A percentile compares a stretch with the other conserved stretches of the same genome.
Evolutionary conservation across 2,329 filamentous ascomycete species (phyloP).

Genomic region (Leptographium radiaticola): DNA sequence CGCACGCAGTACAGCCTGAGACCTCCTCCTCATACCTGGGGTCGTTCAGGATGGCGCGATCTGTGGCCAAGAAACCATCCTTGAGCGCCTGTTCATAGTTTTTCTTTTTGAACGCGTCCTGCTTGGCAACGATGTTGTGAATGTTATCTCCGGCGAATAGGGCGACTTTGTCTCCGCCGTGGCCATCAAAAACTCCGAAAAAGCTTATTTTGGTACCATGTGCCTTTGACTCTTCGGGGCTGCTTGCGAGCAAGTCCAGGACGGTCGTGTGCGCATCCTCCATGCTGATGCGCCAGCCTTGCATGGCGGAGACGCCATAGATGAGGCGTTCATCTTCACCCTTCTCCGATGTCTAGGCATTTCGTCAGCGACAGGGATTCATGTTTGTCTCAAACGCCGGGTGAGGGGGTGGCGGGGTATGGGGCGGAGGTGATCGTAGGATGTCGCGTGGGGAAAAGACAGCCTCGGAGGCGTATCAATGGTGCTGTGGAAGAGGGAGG

Average conservation of each 20-base stretch:
- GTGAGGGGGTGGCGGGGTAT: neutral
- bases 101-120: constrained; percentile 82
- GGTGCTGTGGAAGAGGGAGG: neutral
- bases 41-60: constrained; percentile 90
- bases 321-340: constrained; percentile 87
- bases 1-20: constrained; percentile 92
- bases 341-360: constrained; percentile 62
- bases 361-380: constrained; percentile 5
- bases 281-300: constrained; percentile 99
- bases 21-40: constrained; percentile 96
- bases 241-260: constrained; percentile 63
- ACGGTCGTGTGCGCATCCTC: constrained; percentile 88
- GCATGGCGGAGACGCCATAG: constrained; percentile 96
- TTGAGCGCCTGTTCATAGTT: constrained; percentile 93
- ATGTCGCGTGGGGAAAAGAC: neutral
- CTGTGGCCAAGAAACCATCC: constrained; percentile 92
- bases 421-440: neutral
- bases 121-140: constrained; percentile 87
- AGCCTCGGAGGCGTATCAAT: neutral
- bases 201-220: constrained; percentile 71
- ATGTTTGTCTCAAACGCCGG: neutral
- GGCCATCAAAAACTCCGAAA: constrained; percentile 96
- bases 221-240: constrained; percentile 44
- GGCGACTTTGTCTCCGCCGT: constrained; percentile 93
- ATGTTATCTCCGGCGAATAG: constrained; percentile 85